These are phyloP conservation scores for Penicillium sp. DNA, from an alignment of 2,329 filamentous ascomycete genomes.

Conservation along the genomic window DNA sequence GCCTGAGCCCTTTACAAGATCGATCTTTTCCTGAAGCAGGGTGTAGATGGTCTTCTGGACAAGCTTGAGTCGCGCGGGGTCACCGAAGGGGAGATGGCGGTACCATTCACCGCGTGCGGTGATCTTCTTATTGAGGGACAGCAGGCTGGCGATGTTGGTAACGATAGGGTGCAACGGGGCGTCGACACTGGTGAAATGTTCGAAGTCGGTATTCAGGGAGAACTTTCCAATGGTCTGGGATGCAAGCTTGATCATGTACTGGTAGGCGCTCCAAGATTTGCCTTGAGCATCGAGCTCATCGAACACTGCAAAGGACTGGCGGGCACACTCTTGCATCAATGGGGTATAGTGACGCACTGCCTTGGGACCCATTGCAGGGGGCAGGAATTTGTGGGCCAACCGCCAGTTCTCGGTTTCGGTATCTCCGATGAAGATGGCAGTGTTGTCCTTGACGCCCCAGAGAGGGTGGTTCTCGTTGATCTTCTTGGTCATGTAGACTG, in stretches of 20 bases:
- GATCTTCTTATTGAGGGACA: constrained; percentile 58
- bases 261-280: constrained; percentile 45
- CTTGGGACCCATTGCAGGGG: constrained; percentile 57
- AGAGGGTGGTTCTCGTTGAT: constrained; percentile 35
- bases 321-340: constrained; percentile 53
- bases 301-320: constrained; percentile 47
- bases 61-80: constrained; percentile 43
- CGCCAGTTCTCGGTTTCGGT: constrained; percentile 27
- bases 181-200: constrained; percentile 44
- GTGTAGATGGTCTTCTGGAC: constrained; percentile 18
- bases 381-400: constrained; percentile 57
- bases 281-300: constrained; percentile 47
- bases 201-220: constrained; percentile 40
- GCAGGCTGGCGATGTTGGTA: constrained; percentile 45
- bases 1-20: neutral
- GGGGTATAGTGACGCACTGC: constrained; percentile 59
- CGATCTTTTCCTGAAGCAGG: constrained; percentile 9
- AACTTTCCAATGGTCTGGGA: constrained; percentile 43
- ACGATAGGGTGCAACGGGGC: constrained; percentile 52
- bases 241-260: constrained; percentile 47
- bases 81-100: constrained; percentile 53
- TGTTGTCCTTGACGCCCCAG: constrained; percentile 21
- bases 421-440: constrained; percentile 27
- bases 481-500: constrained; percentile 51
- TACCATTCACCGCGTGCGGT: constrained; percentile 54